Evolutionary conservation across 2,329 filamentous ascomycete species (phyloP).

Genomic region (Aciculosporium take): DNA sequence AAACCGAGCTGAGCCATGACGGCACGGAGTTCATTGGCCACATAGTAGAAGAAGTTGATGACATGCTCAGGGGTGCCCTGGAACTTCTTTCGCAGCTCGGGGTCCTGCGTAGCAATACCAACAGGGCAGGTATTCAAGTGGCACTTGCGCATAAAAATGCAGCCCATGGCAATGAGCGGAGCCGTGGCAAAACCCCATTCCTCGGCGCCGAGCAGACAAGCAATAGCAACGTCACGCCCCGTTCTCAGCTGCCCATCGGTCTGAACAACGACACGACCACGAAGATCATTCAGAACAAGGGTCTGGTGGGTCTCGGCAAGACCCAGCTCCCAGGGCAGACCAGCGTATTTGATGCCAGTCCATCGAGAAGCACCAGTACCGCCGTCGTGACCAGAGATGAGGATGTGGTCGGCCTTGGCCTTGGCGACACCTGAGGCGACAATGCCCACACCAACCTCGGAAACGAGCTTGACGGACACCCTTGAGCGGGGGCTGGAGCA

Average conservation of each 20-base stretch:
- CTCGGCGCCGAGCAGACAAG: conserved; percentile 90
- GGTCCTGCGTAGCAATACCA: conserved; percentile 89
- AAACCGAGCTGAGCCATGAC: conserved; percentile 96
- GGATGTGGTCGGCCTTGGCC: conserved; percentile 90
- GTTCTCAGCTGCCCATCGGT: conserved; percentile 91
- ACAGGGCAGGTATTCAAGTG: conserved; percentile 70
- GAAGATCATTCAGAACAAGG: conserved; percentile 84
- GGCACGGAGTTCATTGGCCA: conserved; percentile 87
- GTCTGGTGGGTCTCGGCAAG: conserved; percentile 96
- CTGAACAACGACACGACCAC: conserved; percentile 89
- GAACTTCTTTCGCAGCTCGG: conserved; percentile 89
- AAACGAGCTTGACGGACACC: conserved; percentile 94
- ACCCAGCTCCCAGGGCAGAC: conserved; percentile 91
- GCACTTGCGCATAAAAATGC: conserved; percentile 84
- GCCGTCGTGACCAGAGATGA: conserved; percentile 94
- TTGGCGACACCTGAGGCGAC: conserved; percentile 96
- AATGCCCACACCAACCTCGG: conserved; percentile 93
- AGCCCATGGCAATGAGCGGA: conserved; percentile 91
- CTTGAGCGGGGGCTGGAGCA: conserved; percentile 86
- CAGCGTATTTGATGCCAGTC: conserved; percentile 98
- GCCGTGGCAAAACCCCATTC: conserved; percentile 96
- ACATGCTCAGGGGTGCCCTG: conserved; percentile 86
- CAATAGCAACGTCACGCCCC: conserved; percentile 85
- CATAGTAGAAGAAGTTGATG: conserved; percentile 98
- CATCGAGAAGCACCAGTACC: conserved; percentile 92